A percentile compares a stretch with the other conserved stretches of the same genome.
phyloP scores from a whole-genome alignment of 768 basidiomycete species.

The Inosperma sp. region DNA sequence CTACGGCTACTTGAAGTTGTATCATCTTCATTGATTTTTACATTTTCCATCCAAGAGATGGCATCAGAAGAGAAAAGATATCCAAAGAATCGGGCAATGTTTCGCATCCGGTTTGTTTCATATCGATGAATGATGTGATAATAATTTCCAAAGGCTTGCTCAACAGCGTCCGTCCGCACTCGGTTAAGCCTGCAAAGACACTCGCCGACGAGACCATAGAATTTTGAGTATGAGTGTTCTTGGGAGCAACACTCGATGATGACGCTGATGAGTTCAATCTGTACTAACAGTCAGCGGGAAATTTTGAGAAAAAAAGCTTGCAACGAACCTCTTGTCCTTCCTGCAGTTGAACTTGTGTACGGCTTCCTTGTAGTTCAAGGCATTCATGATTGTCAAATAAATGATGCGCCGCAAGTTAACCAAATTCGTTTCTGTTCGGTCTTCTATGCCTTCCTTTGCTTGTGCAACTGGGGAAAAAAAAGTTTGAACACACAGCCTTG shows the following conservation, averaged over 20 bases:
- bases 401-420: constrained; percentile 92
- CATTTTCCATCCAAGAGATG: constrained; percentile 80
- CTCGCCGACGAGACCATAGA: constrained; percentile 94
- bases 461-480: constrained; percentile 52
- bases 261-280: constrained; percentile 98
- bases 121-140: constrained; percentile 97
- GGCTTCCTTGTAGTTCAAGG: constrained; percentile 96
- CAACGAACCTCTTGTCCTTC: constrained; percentile 87
- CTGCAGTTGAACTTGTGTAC: constrained; percentile 92
- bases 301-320: background rate
- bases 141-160: constrained; percentile 83
- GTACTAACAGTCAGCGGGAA: background rate
- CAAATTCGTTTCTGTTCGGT: constrained; percentile 91
- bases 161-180: constrained; percentile 87
- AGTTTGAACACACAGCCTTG: background rate
- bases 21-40: constrained; percentile 96
- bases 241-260: constrained; percentile 99
- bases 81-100: constrained; percentile 96
- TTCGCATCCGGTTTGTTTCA: constrained; percentile 96
- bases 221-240: constrained; percentile 95
- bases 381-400: constrained; percentile 99
- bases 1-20: constrained; percentile 95
- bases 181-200: constrained; percentile 96
- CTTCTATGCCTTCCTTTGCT: constrained; percentile 86
- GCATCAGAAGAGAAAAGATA: constrained; percentile 84